Conservation (phyloP, 2,329 filamentous ascomycete genomes). For the Pseudocercospora macadamiae region DNA sequence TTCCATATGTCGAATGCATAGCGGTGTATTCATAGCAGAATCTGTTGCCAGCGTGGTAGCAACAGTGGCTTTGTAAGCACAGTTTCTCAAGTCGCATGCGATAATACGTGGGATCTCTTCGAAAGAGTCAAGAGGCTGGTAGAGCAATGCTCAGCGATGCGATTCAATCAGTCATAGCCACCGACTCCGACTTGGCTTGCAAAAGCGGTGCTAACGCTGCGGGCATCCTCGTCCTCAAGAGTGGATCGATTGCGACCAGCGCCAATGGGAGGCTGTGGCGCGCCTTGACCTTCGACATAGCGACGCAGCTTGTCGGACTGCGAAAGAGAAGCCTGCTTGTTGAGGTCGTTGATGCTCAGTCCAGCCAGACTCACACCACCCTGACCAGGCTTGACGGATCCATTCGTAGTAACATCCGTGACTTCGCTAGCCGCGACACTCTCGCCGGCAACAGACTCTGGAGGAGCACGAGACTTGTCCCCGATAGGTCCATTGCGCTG, state of each 20-base stretch:
- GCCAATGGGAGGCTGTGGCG: constrained; percentile 55
- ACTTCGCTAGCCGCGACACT: constrained; percentile 89
- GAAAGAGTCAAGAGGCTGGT: constrained; percentile 22
- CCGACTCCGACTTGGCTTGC: constrained; percentile 76
- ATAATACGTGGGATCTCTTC: constrained; percentile 19
- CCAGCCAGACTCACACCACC: constrained; percentile 88
- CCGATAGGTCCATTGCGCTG: constrained; percentile 64
- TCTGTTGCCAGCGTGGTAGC: not conserved
- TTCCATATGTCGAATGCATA: not conserved
- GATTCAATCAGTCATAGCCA: constrained; percentile 35
- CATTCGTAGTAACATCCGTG: constrained; percentile 78
- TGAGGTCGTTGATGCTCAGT: constrained; percentile 71
- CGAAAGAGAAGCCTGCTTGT: constrained; percentile 73
- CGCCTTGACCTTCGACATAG: constrained; percentile 74
- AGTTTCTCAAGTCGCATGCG: constrained; percentile 17
- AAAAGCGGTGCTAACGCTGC: constrained; percentile 95
- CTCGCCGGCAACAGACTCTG: constrained; percentile 78
- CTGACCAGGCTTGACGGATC: constrained; percentile 55
- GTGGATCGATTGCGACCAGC: constrained; percentile 60
- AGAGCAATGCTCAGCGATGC: constrained; percentile 16
- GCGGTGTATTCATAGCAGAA: not conserved
- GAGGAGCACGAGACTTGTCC: constrained; percentile 30
- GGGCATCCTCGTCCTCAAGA: constrained; percentile 81
- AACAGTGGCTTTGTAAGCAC: constrained; percentile 8
- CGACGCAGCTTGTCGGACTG: constrained; percentile 91